Percentiles rank a stretch among this genome's conserved stretches.
phyloP scores from a whole-genome alignment of 768 basidiomycete genomes.

The Paxillus ammoniavirescens region DNA sequence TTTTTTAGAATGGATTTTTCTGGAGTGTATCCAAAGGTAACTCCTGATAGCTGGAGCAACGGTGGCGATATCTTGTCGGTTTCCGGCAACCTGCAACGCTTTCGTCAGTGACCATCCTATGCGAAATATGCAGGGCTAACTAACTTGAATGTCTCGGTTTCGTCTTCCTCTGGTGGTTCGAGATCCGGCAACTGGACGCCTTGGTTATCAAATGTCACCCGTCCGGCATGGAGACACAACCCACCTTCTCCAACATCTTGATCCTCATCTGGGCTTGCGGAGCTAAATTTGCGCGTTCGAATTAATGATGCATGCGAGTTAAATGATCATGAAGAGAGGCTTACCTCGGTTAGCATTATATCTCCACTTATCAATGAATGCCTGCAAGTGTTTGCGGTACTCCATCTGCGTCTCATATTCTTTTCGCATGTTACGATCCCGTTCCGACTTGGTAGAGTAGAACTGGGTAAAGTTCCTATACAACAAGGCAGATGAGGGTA shows the following conservation, averaged over 20 bases:
- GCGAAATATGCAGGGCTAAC: slow-evolving; percentile 6
- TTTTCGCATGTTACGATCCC: slow-evolving; percentile 85
- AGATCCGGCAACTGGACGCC: slow-evolving; percentile 77
- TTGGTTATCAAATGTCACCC: neutral
- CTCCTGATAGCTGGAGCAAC: slow-evolving; percentile 86
- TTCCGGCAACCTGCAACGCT: slow-evolving; percentile 73
- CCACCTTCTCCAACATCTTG: slow-evolving; percentile 72
- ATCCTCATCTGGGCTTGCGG: slow-evolving; percentile 86
- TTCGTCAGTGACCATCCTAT: neutral
- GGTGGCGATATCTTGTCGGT: slow-evolving; percentile 98
- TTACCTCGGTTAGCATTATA: slow-evolving; percentile 92
- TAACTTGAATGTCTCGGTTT: slow-evolving; percentile 89
- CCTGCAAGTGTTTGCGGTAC: slow-evolving; percentile 92
- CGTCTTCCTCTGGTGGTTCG: slow-evolving; percentile 89
- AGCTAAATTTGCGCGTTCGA: slow-evolving; percentile 41
- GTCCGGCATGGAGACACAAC: neutral
- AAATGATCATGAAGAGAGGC: slow-evolving; percentile 3
- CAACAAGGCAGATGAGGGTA: slow-evolving; percentile 5
- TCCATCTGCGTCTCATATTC: slow-evolving; percentile 97
- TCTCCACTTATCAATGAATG: slow-evolving; percentile 97
- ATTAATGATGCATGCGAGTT: slow-evolving; percentile 1
- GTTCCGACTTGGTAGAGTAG: slow-evolving; percentile 97
- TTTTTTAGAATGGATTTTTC: slow-evolving; percentile 75
- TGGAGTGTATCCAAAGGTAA: slow-evolving; percentile 81
- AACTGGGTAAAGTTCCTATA: slow-evolving; percentile 94